phyloP scores from a whole-genome alignment of 2,329 filamentous ascomycete species.

The Hypoxylon sp. region DNA sequence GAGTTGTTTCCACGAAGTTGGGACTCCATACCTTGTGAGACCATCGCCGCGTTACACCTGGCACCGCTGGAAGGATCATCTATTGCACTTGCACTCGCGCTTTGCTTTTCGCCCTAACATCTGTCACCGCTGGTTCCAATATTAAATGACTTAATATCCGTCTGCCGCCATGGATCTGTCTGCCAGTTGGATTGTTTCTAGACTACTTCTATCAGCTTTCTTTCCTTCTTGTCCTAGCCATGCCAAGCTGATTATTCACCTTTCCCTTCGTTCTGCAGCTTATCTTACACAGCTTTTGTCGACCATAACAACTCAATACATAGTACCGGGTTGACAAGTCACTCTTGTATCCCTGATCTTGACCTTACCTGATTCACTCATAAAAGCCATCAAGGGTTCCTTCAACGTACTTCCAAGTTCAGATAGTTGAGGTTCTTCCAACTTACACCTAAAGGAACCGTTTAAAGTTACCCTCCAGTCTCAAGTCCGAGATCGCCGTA shows the following conservation, averaged over 20 bases:
- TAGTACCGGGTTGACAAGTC: slow-evolving; percentile 38
- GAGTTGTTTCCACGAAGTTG: slow-evolving; percentile 51
- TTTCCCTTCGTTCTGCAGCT: slow-evolving; percentile 47
- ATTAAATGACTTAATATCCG: slow-evolving; percentile 57
- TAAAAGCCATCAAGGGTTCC: slow-evolving; percentile 24
- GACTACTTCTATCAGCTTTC: slow-evolving; percentile 44
- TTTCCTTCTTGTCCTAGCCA: slow-evolving; percentile 33
- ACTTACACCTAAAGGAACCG: slow-evolving; percentile 15
- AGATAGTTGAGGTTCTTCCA: slow-evolving; percentile 15
- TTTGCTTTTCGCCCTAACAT: slow-evolving; percentile 53
- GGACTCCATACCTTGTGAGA: slow-evolving; percentile 54
- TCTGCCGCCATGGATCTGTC: slow-evolving; percentile 51
- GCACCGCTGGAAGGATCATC: slow-evolving; percentile 53
- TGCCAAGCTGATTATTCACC: slow-evolving; percentile 48
- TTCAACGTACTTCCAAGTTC: slow-evolving; percentile 5
- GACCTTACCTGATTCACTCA: slow-evolving; percentile 28
- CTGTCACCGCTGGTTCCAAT: slow-evolving; percentile 56
- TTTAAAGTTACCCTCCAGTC: slow-evolving; percentile 9
- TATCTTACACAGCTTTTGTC: slow-evolving; percentile 45
- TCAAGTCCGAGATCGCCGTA: slow-evolving; percentile 26
- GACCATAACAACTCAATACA: slow-evolving; percentile 34
- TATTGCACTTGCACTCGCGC: slow-evolving; percentile 51
- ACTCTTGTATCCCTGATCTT: slow-evolving; percentile 30
- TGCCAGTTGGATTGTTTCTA: slow-evolving; percentile 42
- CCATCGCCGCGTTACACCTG: slow-evolving; percentile 54